Evolutionary conservation across 2,329 filamentous ascomycete species (phyloP).

Genomic region (Fusarium napiforme): DNA sequence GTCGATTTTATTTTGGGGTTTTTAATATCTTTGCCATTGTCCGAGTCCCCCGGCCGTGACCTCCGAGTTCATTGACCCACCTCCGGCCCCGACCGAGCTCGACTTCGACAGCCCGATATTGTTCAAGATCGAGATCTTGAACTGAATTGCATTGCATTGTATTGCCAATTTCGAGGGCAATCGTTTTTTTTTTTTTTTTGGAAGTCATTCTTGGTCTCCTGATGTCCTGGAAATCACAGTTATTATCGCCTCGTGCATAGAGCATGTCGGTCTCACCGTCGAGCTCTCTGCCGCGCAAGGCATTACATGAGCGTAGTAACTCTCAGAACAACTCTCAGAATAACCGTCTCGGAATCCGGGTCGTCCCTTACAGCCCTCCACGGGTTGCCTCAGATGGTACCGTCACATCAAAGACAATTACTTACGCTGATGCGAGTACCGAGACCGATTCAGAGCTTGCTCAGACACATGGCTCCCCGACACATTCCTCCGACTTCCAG

Average conservation of each 20-base stretch:
- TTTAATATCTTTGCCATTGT: conserved; percentile 29
- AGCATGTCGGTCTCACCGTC: conserved; percentile 50
- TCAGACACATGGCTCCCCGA: conserved; percentile 27
- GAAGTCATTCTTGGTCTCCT: conserved; percentile 10
- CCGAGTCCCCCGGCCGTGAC: conserved; percentile 21
- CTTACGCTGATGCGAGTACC: conserved; percentile 39
- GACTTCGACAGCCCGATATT: conserved; percentile 11
- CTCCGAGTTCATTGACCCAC: conserved; percentile 33
- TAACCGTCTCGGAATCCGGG: conserved; percentile 50
- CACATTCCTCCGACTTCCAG: conserved; percentile 35
- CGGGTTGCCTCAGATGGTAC: conserved; percentile 49
- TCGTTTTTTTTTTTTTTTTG: not conserved
- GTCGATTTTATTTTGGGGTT: conserved; percentile 2
- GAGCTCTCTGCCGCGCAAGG: conserved; percentile 45
- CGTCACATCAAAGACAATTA: conserved; percentile 39
- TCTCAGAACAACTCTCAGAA: conserved; percentile 47
- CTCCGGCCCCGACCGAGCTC: conserved; percentile 23
- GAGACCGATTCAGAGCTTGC: conserved; percentile 37
- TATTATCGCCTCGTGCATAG: conserved; percentile 43
- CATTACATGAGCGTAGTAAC: conserved; percentile 44
- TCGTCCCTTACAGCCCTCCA: conserved; percentile 54
- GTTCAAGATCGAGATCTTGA: conserved; percentile 1
- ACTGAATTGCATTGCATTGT: conserved; percentile 14
- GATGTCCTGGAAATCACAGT: conserved; percentile 38
- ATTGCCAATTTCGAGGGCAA: conserved; percentile 19